Percentiles rank a stretch among this genome's conserved stretches.
These are phyloP conservation scores for Pyricularia sp. DNA, from an alignment of 2,329 filamentous ascomycete genomes.

Conservation along the genomic window DNA sequence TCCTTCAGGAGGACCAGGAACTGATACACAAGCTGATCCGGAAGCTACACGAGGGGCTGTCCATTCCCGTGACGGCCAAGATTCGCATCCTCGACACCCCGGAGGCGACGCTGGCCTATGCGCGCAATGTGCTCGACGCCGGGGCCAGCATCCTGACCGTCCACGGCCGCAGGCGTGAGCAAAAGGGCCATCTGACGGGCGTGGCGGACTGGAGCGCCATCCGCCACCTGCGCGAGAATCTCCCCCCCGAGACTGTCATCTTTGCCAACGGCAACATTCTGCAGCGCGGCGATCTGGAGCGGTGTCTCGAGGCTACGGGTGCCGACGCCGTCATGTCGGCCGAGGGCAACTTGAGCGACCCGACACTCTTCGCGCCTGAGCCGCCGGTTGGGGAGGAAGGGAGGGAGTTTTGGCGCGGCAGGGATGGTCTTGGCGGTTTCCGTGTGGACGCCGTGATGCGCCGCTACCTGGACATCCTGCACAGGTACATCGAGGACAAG, in stretches of 20 bases:
- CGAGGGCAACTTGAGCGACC: constrained; percentile 90
- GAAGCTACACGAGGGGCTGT: constrained; percentile 67
- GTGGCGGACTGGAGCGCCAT: constrained; percentile 88
- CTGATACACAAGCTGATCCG: constrained; percentile 76
- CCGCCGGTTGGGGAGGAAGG: constrained; percentile 53
- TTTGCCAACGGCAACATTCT: constrained; percentile 97
- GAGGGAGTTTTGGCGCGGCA: constrained; percentile 79
- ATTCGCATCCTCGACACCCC: constrained; percentile 81
- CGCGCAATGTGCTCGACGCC: constrained; percentile 73
- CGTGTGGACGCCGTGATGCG: constrained; percentile 80
- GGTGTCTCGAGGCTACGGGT: constrained; percentile 73
- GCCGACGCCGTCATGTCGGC: constrained; percentile 94
- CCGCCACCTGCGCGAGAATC: constrained; percentile 68
- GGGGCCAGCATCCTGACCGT: constrained; percentile 92
- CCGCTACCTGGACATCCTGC: constrained; percentile 84
- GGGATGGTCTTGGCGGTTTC: constrained; percentile 68
- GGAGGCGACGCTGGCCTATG: constrained; percentile 83
- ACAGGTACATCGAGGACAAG: constrained; percentile 62
- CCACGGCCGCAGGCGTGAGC: constrained; percentile 78
- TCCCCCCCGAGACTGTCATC: constrained; percentile 81
- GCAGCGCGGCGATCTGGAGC: constrained; percentile 65
- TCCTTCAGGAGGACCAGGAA: constrained; percentile 86
- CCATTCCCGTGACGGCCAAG: constrained; percentile 87
- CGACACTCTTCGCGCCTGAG: constrained; percentile 67
- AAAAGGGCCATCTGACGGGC: constrained; percentile 93